Conservation (phyloP, 371 early-diverging fungal genomes). For the Thermomucor indicae-seudaticae region DNA sequence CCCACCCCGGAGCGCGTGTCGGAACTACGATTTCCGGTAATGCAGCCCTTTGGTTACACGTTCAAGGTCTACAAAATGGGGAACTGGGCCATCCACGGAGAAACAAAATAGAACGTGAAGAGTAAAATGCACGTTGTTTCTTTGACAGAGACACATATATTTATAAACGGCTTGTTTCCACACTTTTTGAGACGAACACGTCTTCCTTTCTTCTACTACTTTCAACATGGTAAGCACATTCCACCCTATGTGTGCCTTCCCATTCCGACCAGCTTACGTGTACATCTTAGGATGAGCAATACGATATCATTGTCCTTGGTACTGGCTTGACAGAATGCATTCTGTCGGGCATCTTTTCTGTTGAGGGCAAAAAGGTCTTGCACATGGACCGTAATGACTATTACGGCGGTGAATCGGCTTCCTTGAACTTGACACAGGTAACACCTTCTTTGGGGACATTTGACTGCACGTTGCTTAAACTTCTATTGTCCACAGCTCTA, state of each 20-base stretch:
- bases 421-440: slow-evolving; percentile 92
- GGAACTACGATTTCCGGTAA: no score
- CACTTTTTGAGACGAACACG: no score
- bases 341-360: slow-evolving; percentile 96
- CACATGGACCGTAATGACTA: slow-evolving; percentile 98
- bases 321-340: slow-evolving; percentile 99
- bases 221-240: slow-evolving; percentile 2
- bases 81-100: no score
- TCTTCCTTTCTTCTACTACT: no score
- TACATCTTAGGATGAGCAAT: slow-evolving; percentile 74
- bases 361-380: slow-evolving; percentile 97
- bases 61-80: no score
- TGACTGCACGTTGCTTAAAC: neutral
- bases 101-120: no score
- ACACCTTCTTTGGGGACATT: neutral
- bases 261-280: neutral
- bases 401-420: slow-evolving; percentile 97
- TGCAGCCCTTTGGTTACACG: no score
- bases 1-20: no score
- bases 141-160: no score
- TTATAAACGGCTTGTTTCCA: no score
- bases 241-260: neutral
- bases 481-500: slow-evolving; percentile 58
- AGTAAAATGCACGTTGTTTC: no score
- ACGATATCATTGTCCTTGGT: slow-evolving; percentile 97